Percentiles rank a stretch among this genome's conserved stretches.
Evolutionary conservation across 495 filamentous ascomycete species (phyloP).

Genomic region (Aspergillus baeticus): DNA sequence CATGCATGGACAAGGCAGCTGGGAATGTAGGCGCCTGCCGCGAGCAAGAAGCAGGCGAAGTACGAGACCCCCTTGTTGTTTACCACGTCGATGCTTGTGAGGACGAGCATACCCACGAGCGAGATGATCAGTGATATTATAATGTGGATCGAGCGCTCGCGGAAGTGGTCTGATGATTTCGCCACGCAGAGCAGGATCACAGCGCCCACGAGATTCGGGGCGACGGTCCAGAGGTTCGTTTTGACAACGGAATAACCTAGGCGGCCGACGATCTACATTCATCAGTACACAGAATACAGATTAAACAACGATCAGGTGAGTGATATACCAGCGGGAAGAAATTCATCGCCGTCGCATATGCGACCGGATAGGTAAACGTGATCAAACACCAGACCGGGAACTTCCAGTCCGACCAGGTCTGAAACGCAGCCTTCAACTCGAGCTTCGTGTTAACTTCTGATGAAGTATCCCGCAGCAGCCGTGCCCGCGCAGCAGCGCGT

Average conservation of each 20-base stretch:
- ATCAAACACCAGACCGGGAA: conserved; percentile 36
- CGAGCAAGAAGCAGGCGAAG: conserved; percentile 74
- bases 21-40: conserved; percentile 50
- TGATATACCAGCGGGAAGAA: conserved; percentile 32
- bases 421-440: conserved; percentile 28
- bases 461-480: conserved; percentile 30
- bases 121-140: conserved; percentile 64
- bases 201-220: conserved; percentile 63
- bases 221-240: conserved; percentile 71
- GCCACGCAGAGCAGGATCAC: conserved; percentile 63
- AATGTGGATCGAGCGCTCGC: conserved; percentile 65
- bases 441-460: conserved; percentile 26
- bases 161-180: conserved; percentile 59
- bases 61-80: conserved; percentile 60
- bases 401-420: conserved; percentile 33
- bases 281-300: too few relatives aligned
- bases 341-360: conserved; percentile 34
- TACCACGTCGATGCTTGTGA: conserved; percentile 59
- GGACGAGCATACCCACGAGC: conserved; percentile 68
- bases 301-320: not conserved
- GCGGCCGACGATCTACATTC: conserved; percentile 52
- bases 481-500: conserved; percentile 30
- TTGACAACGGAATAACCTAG: conserved; percentile 59
- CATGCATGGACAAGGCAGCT: conserved; percentile 46
- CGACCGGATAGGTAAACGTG: conserved; percentile 34